phyloP scores from a whole-genome alignment of 495 filamentous ascomycete species.

The Aspergillus bertholletiae region DNA sequence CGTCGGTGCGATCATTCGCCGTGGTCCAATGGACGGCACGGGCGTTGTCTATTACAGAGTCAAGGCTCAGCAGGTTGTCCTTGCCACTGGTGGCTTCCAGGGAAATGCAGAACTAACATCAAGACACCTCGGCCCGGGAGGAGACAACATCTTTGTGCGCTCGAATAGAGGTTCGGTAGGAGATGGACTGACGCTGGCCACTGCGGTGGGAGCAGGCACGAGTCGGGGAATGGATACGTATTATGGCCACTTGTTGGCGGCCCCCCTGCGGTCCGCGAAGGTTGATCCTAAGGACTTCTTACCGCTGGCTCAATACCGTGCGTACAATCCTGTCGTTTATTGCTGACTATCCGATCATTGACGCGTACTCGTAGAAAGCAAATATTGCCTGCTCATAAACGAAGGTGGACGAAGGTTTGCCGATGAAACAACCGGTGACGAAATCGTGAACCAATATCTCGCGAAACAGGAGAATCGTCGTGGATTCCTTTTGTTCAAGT shows the following conservation, averaged over 20 bases:
- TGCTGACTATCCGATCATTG: too few relatives aligned
- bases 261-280: conserved; percentile 15
- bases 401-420: conserved; percentile 17
- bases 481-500: conserved; percentile 25
- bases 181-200: conserved; percentile 19
- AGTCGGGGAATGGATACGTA: conserved; percentile 23
- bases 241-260: conserved; percentile 24
- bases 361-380: conserved; percentile 16
- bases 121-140: conserved; percentile 18
- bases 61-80: conserved; percentile 18
- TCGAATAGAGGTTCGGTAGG: conserved; percentile 25
- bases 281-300: conserved; percentile 23
- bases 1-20: conserved; percentile 18
- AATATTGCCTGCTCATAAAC: conserved; percentile 22
- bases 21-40: neutral
- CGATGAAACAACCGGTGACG: conserved; percentile 22
- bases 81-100: conserved; percentile 27
- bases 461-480: conserved; percentile 26
- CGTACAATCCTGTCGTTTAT: neutral
- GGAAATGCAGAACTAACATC: conserved; percentile 16
- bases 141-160: conserved; percentile 26
- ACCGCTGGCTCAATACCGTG: conserved; percentile 24
- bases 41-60: conserved; percentile 11
- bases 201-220: conserved; percentile 16
- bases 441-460: conserved; percentile 29